Base-by-base conservation (phyloP, 208 protist species). In the Leishmania tarentolae region DNA sequence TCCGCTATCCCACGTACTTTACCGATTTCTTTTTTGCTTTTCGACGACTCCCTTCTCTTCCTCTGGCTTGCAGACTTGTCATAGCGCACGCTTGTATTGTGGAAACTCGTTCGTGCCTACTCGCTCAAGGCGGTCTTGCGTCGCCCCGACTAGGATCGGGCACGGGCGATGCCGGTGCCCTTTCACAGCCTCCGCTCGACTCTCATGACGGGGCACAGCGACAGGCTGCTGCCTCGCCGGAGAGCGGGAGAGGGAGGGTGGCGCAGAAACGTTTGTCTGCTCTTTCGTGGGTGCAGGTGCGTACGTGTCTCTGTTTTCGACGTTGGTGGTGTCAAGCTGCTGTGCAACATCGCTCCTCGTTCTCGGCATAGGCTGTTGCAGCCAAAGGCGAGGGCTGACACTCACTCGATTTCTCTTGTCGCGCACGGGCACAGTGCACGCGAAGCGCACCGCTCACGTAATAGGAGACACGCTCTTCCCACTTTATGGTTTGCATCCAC, bases 1-100 rank as follows among this genome's bases (percentile, higher is more conserved):
- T 35, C n/a, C 8, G 70, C 46, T 56, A 35, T 56, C 11, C 19
- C 37, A 79, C n/a, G 50, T 79, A 61, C 69, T 79, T 47, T 83
- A 44, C 61, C 21, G 3, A 24, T 61, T 53, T 50, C 66, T 42
- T n/a, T n/a, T 40, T 69, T 35, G 2, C 56, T 63, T 15, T 44
- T n/a, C 24, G n/a, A 9, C 35, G 37, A n/a, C 8, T 24, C 15
- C 52, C 9, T 61, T 42, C 31, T 21, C 57, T 24, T 21, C 21
- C 28, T 42, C 46, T 2, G 52, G 42, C 19, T 6, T n/a, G 70
- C 56, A 28, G 46, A 3, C 44, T 17, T 35, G 44, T 47, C 46
- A 75, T 8, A 6, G 46, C 37, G 70, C 46, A 47, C 40, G 46
- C 37, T n/a, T 75, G 46, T 46, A 42, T 40, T 28, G 42, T 35